phyloP scores from a whole-genome alignment of 345 rosid species.

The Euphorbia tirucalli region DNA sequence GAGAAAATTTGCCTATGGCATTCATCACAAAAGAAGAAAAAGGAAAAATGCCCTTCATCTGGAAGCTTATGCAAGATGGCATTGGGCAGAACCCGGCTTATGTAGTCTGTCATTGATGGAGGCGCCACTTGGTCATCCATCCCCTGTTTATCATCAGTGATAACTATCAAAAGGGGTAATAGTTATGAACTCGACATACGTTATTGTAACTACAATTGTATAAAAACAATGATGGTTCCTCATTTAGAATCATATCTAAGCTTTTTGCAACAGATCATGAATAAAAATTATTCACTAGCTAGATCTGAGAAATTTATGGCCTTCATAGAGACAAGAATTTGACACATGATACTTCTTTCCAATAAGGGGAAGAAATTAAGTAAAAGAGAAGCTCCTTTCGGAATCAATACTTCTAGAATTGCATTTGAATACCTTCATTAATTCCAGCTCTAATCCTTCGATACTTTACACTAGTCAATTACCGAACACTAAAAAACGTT shows the following conservation, averaged over 20 bases:
- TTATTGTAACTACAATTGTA: too few relatives aligned
- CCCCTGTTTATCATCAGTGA: slow-evolving; percentile 48
- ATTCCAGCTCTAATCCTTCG: too few relatives aligned
- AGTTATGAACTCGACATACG: not conserved
- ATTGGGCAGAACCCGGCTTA: slow-evolving; percentile 68
- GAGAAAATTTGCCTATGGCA: slow-evolving; percentile 77
- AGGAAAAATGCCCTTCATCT: slow-evolving; percentile 85
- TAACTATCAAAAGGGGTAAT: not conserved
- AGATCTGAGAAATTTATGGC: not conserved
- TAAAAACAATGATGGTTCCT: not conserved
- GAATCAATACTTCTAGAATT: too few relatives aligned
- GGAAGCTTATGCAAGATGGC: slow-evolving; percentile 64
- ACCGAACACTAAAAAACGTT: too few relatives aligned
- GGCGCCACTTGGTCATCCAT: slow-evolving; percentile 72
- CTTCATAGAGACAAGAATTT: too few relatives aligned
- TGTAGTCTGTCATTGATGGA: slow-evolving; percentile 58
- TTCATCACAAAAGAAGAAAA: slow-evolving; percentile 68
- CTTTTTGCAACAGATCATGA: not conserved
- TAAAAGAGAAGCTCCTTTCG: too few relatives aligned
- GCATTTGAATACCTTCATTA: too few relatives aligned
- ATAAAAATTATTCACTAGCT: not conserved
- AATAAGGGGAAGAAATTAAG: too few relatives aligned
- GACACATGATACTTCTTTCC: too few relatives aligned
- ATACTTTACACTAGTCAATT: too few relatives aligned
- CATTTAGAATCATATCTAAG: slow-evolving; percentile 1